Percentiles rank a stretch among this genome's conserved stretches.
These are phyloP conservation scores for Nymphaea thermarum DNA, from an alignment of 164 flowering plant species.

Conservation along the genomic window DNA sequence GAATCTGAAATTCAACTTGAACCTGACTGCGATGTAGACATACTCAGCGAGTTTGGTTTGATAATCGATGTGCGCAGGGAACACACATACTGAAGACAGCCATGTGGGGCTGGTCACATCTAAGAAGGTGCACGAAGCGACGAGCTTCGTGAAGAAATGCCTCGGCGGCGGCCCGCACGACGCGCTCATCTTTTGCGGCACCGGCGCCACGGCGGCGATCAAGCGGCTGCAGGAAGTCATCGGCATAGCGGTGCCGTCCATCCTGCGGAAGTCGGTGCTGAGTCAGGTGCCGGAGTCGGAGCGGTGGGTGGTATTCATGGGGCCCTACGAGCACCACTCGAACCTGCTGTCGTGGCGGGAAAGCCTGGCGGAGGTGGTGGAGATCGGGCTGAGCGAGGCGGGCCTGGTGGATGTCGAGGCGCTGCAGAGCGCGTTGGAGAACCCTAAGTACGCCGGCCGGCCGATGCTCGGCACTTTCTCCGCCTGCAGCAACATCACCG, in stretches of 20 bases:
- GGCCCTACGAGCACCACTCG: conserved; percentile 36
- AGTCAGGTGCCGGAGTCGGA: conserved; percentile 1
- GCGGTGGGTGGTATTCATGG: conserved; percentile 25
- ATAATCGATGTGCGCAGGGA: background rate
- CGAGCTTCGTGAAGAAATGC: conserved; percentile 13
- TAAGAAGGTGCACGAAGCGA: conserved; percentile 15
- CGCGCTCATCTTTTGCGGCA: conserved; percentile 13
- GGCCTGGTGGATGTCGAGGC: conserved; percentile 47
- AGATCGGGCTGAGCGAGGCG: conserved; percentile 21
- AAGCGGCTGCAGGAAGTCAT: conserved; percentile 22
- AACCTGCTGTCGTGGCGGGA: conserved; percentile 25
- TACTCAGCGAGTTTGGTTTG: no score
- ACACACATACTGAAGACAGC: conserved; percentile 19
- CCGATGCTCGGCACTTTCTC: conserved; percentile 75
- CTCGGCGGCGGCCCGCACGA: conserved; percentile 16
- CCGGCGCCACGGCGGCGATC: conserved; percentile 21
- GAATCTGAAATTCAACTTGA: no score
- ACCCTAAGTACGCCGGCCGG: conserved; percentile 14
- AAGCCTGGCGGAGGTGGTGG: conserved; percentile 23
- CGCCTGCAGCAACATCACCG: conserved; percentile 77
- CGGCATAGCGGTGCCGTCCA: conserved; percentile 17
- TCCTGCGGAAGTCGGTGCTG: conserved; percentile 6
- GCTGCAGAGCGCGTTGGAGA: conserved; percentile 22
- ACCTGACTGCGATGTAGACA: no score
- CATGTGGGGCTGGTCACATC: conserved; percentile 13